Evolutionary conservation across 2,329 filamentous ascomycete species (phyloP).

Genomic region (Thermomyces lanuginosus): DNA sequence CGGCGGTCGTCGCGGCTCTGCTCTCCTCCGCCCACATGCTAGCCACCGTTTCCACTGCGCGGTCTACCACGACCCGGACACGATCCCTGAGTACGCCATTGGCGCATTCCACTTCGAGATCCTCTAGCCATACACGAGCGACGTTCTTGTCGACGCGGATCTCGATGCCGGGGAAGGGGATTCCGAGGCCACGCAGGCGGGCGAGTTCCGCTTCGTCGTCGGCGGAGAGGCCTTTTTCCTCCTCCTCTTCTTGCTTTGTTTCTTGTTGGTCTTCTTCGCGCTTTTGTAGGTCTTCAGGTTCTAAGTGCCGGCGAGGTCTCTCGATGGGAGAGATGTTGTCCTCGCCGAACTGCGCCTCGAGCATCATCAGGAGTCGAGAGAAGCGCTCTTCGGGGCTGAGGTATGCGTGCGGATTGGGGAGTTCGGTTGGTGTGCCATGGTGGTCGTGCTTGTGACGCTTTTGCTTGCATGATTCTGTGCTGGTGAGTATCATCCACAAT

Average conservation of each 20-base stretch:
- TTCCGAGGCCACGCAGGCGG: conserved; percentile 64
- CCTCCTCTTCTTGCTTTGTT: conserved; percentile 20
- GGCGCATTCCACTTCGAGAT: conserved; percentile 71
- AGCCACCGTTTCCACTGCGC: conserved; percentile 73
- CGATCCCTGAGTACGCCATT: conserved; percentile 67
- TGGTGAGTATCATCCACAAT: neutral
- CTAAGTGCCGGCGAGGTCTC: conserved; percentile 41
- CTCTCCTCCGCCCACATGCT: conserved; percentile 40
- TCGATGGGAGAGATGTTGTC: conserved; percentile 67
- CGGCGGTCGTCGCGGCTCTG: too few relatives aligned
- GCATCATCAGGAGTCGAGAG: conserved; percentile 78
- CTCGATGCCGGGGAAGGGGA: conserved; percentile 75
- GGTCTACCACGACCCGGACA: conserved; percentile 75
- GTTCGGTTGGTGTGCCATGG: conserved; percentile 33
- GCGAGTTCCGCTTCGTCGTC: conserved; percentile 54
- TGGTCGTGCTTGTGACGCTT: conserved; percentile 36
- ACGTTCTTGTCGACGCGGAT: conserved; percentile 78
- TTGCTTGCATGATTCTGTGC: conserved; percentile 42
- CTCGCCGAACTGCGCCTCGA: conserved; percentile 94
- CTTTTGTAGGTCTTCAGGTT: conserved; percentile 10
- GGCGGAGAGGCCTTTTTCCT: conserved; percentile 34
- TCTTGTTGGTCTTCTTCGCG: conserved; percentile 9
- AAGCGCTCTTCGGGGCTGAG: conserved; percentile 60
- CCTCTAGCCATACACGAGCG: conserved; percentile 83
- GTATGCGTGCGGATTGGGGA: conserved; percentile 62